Conservation (phyloP, 164 flowering plant species). For the Litsea cubeba region DNA sequence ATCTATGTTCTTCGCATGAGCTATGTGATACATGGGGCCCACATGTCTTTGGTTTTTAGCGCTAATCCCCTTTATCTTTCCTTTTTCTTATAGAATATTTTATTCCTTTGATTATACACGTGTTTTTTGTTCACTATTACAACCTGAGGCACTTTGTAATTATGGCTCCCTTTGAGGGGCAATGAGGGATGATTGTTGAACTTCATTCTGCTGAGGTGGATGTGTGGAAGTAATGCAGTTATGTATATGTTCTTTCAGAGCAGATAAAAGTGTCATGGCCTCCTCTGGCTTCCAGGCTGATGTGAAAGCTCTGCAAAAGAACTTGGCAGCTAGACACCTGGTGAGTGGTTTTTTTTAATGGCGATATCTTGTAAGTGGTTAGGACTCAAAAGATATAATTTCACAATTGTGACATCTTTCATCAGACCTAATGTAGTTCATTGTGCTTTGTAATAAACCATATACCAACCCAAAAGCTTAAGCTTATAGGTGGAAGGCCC, state of each 20-base stretch:
- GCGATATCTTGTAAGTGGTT: slow-evolving; percentile 60
- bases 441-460: background rate
- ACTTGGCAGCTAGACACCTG: slow-evolving; percentile 77
- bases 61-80: too few relatives aligned
- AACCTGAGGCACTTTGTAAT: background rate
- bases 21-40: too few relatives aligned
- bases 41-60: too few relatives aligned
- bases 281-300: slow-evolving; percentile 99
- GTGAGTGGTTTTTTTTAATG: slow-evolving; percentile 31
- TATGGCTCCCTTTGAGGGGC: background rate
- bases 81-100: too few relatives aligned
- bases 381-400: background rate
- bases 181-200: background rate
- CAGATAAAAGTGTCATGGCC: slow-evolving; percentile 76
- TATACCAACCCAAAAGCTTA: too few relatives aligned
- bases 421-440: background rate
- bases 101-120: background rate
- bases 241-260: slow-evolving; percentile 40
- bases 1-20: too few relatives aligned
- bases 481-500: too few relatives aligned
- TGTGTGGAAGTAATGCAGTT: background rate
- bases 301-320: slow-evolving; percentile 86
- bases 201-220: background rate
- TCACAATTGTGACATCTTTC: background rate
- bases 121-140: background rate